Base-by-base conservation (phyloP, 1,284 basidiomycete genomes). In the Phellopilus nigrolimitatus region DNA sequence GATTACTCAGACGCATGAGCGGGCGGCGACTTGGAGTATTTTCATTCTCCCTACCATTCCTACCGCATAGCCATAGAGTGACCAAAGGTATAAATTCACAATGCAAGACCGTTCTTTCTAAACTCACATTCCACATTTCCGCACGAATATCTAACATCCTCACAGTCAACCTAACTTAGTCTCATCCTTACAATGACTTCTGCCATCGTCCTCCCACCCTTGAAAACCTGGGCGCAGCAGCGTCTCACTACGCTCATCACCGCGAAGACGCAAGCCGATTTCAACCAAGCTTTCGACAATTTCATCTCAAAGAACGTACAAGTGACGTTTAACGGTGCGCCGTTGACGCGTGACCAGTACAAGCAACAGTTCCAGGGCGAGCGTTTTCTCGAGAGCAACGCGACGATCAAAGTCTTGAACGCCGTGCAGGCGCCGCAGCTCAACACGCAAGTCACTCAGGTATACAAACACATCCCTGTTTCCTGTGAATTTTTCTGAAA, bases 251-350 rank as follows among this genome's bases (percentile, higher is more conserved):
- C 60, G 9, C 54, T 65, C 42, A 54, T 64, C 56, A 55, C 59
- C 30, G 62, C 63, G 8, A 60, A 57, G 10, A 60, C 54, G 1
- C 13, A 53, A 15, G 47, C 47, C 15, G 56, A 43, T 4, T 63
- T 64, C 47, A 51, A 60, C 53, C 27, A 48, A 4, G 62, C 63
- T 9, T 64, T 65, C 49, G 60, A 65, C 31, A 47, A 30, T 10
- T 63, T 63, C 55, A n/a, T 67, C 13, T 56, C 63, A 8, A 57
- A 61, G 51, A 36, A 63, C 43, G 62, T 56, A 12, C 56, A 46
- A 8, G 57, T 69, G 47, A 63, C 59, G 1, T 55, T 67, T 31
- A 69, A 69, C 49, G 66, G 66, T 13, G 59, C 47, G 4, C 34
- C 56, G 10, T 39, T 64, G 30, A 63, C 66, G 38, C 62, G 64